phyloP scores from a whole-genome alignment of 2,329 filamentous ascomycete species.

The Nemania sp. region DNA sequence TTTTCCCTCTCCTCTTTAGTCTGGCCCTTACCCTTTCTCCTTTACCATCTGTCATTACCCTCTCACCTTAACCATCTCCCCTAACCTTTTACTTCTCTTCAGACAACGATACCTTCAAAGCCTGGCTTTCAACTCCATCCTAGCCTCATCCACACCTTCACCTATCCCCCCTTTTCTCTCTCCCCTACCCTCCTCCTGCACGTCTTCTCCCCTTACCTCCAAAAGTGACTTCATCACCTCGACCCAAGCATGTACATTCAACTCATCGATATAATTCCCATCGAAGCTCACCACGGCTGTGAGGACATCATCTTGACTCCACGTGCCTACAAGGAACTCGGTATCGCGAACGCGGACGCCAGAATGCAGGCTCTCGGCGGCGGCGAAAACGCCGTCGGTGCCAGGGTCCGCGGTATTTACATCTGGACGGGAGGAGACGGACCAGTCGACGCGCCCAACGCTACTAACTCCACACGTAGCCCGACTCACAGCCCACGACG shows the following conservation, averaged over 20 bases:
- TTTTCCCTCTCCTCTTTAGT: too few relatives aligned
- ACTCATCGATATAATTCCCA: slow-evolving; percentile 23
- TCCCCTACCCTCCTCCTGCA: too few relatives aligned
- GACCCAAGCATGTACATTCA: slow-evolving; percentile 9
- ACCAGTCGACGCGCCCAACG: slow-evolving; percentile 22
- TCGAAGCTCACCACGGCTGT: slow-evolving; percentile 23
- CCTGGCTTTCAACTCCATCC: too few relatives aligned
- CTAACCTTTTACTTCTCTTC: too few relatives aligned
- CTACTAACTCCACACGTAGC: slow-evolving; percentile 24
- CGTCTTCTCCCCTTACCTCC: slow-evolving; percentile 5
- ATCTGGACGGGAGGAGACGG: slow-evolving; percentile 8
- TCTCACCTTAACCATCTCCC: too few relatives aligned
- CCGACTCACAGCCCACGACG: background rate
- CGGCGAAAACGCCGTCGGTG: slow-evolving; percentile 19
- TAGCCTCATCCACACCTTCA: background rate
- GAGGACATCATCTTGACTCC: slow-evolving; percentile 20
- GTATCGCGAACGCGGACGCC: slow-evolving; percentile 18
- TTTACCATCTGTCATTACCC: too few relatives aligned
- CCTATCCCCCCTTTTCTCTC: too few relatives aligned
- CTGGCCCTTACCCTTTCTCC: too few relatives aligned
- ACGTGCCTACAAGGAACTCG: slow-evolving; percentile 23
- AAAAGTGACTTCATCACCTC: slow-evolving; percentile 21
- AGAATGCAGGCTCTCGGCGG: slow-evolving; percentile 12
- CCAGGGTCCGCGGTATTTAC: slow-evolving; percentile 17
- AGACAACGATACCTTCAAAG: too few relatives aligned